Evolutionary conservation across 2,329 filamentous ascomycete genomes (phyloP).

Genomic region (Zasmidium angulare): DNA sequence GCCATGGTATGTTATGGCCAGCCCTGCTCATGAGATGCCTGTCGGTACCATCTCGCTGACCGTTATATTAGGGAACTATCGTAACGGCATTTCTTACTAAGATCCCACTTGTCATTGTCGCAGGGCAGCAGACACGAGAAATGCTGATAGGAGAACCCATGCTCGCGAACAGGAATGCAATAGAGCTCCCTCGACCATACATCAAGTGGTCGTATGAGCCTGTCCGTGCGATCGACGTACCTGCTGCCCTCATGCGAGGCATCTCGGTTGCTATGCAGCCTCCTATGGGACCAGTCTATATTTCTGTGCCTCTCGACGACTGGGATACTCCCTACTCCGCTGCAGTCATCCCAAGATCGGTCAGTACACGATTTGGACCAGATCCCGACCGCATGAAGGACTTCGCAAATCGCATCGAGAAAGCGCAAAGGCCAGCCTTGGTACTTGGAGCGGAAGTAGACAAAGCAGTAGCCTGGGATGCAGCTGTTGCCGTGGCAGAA

Average conservation of each 20-base stretch:
- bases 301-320: not conserved
- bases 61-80: not conserved
- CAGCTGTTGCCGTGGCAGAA: not conserved
- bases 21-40: too few relatives aligned
- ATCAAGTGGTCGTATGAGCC: not conserved
- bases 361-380: not conserved
- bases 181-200: not conserved
- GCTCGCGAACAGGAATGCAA: not conserved
- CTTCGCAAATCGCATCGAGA: not conserved
- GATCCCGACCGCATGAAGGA: not conserved
- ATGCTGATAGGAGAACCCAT: not conserved
- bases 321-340: not conserved
- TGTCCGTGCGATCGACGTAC: not conserved
- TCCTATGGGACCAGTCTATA: not conserved
- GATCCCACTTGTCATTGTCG: not conserved
- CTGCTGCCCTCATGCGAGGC: not conserved
- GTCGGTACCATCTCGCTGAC: not conserved
- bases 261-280: not conserved
- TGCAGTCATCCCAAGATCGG: not conserved
- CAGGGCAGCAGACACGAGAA: not conserved
- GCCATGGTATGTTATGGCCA: not conserved
- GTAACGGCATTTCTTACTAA: not conserved
- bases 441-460: not conserved
- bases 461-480: not conserved
- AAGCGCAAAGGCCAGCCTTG: not conserved